Evolutionary conservation across 495 filamentous ascomycete species (phyloP), one percentile per base, ranked within the genome.

Genomic region (Thermochaetoides thermophila): DNA sequence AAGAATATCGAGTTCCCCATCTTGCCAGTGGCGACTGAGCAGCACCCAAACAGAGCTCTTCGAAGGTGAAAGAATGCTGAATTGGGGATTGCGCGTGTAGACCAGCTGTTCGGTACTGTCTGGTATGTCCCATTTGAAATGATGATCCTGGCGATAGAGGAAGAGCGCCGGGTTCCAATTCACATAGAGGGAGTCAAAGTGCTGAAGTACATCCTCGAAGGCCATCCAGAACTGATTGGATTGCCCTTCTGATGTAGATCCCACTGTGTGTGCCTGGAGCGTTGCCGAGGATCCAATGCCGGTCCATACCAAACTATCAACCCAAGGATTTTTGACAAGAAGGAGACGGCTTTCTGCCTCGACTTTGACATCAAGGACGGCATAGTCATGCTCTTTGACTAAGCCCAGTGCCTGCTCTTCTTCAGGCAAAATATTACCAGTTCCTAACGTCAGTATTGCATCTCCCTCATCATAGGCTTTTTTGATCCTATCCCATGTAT

Each of bases 101-200:
- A 74, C 81, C 11, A 68, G 66, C 24, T 68, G 50, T 28, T 66
- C 66, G 17, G 59, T 69, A 9, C 63, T 57, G n/a, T 53, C 61
- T 0, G 75, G 66, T 12, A 91, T 61, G 23, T 81, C 70, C 89
- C 89, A 99, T 3, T 66, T 59, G 52, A 96, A 93, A 54, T 99
- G 89, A 34, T 84, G 68, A 45, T 96, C 85, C 49, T 93, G 73
- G 17, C 82, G 75, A 42, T 77, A 57, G 9, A 57, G 59, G 55
- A 99, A 99, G 6, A 94, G 60, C 2, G 66, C 69, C 5, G 91
- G 86, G 44, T 92, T 94, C 91, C 91, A 99, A 54, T 95, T 99
- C 27, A 96, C 61, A 54, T 96, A 99, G 18, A 96, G 66, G 16
- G 86, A 91, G 39, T 94, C 82, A 42, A 94, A 99, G 45, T 89